Conservation (phyloP, 345 rosid species). For the Hibiscus tridactylites region DNA sequence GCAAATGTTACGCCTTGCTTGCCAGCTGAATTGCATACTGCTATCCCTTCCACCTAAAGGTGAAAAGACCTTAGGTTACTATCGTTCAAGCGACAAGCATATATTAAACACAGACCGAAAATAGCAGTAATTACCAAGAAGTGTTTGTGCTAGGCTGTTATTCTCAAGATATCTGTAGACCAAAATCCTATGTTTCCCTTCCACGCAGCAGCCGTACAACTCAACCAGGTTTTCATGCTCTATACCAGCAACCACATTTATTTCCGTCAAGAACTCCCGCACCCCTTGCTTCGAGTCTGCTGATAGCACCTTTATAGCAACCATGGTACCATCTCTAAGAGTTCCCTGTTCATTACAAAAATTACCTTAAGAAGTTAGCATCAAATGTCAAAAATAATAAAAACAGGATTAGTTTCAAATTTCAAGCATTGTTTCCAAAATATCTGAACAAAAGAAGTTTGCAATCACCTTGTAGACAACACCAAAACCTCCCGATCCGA, state of each 20-base stretch:
- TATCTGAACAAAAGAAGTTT: not conserved
- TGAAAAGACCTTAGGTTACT: not conserved
- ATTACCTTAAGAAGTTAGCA: not conserved
- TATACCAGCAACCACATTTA: conserved; percentile 39
- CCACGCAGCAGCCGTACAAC: conserved; percentile 61
- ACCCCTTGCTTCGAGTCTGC: conserved; percentile 57
- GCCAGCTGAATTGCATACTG: conserved; percentile 49
- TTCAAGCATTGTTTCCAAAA: not conserved
- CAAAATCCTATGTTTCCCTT: conserved; percentile 52
- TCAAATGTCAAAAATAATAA: not conserved
- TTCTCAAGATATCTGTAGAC: conserved; percentile 69
- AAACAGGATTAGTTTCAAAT: not conserved
- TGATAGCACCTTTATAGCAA: conserved; percentile 58
- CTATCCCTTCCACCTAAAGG: conserved; percentile 32
- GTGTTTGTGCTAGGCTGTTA: conserved; percentile 61
- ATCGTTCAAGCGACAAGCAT: not conserved
- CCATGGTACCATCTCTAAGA: conserved; percentile 41
- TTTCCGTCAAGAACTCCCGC: conserved; percentile 59
- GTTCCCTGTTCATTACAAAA: conserved; percentile 33
- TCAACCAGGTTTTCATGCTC: conserved; percentile 62
- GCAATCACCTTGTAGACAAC: conserved; percentile 62
- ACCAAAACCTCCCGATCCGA: conserved; percentile 76
- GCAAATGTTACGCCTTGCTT: conserved; percentile 41
- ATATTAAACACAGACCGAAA: not conserved
- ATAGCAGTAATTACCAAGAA: conserved; percentile 36